Conservation (phyloP, 129 eudicot genomes). For the Tagetes patula region DNA sequence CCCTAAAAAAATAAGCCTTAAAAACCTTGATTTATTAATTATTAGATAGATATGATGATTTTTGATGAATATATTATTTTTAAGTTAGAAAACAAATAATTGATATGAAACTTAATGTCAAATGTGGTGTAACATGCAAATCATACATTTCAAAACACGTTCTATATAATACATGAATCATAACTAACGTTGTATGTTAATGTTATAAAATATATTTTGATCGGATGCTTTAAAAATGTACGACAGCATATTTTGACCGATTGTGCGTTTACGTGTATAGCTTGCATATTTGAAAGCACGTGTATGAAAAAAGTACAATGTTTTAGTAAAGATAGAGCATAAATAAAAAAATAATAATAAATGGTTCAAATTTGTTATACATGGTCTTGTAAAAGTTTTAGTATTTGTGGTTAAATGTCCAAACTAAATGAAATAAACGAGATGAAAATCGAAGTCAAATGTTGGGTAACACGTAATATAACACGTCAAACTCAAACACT, state of each 20-base stretch:
- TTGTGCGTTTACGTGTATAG: too few species aligned
- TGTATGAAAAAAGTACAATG: too few species aligned
- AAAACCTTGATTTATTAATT: too few species aligned
- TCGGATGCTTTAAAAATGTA: neutral
- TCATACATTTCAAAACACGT: constrained; percentile 18
- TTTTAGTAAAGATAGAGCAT: too few species aligned
- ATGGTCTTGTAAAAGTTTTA: too few species aligned
- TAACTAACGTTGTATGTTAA: neutral
- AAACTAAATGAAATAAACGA: neutral
- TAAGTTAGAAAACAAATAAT: neutral
- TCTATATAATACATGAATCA: neutral
- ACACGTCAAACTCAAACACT: neutral
- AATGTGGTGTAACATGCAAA: constrained; percentile 20
- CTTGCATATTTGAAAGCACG: too few species aligned
- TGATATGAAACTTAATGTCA: constrained; percentile 9
- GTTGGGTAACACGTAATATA: neutral
- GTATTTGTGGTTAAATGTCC: neutral
- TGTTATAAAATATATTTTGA: neutral
- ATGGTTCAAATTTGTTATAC: too few species aligned
- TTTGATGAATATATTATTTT: neutral
- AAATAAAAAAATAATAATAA: too few species aligned
- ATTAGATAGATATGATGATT: neutral
- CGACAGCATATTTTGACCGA: too few species aligned
- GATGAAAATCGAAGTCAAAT: neutral
- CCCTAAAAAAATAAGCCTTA: too few species aligned